These are phyloP conservation scores for Allomyces javanicus DNA, from an alignment of 192 early-diverging fungal species.

Conservation along the genomic window DNA sequence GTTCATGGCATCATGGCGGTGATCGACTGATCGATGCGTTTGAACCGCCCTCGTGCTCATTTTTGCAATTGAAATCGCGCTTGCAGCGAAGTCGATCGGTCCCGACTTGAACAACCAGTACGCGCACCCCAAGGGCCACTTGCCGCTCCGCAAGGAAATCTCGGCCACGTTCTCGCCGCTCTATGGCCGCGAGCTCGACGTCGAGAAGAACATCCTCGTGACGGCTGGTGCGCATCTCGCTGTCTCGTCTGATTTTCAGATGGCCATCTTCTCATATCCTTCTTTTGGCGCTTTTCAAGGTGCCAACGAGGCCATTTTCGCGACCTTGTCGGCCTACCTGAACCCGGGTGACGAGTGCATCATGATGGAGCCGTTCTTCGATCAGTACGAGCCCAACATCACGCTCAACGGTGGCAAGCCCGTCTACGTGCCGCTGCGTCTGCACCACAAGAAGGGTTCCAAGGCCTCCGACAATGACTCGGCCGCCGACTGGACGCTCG, in stretches of 20 bases:
- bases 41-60: too few species aligned
- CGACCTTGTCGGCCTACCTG: conserved; percentile 46
- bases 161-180: conserved; percentile 52
- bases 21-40: too few species aligned
- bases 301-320: conserved; percentile 60
- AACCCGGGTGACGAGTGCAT: conserved; percentile 72
- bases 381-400: conserved; percentile 71
- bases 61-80: too few species aligned
- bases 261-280: background rate
- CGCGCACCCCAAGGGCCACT: conserved; percentile 49
- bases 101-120: conserved; percentile 65
- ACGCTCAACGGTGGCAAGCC: conserved; percentile 72
- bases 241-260: background rate
- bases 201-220: conserved; percentile 62
- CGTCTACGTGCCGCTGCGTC: conserved; percentile 61
- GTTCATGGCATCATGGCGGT: too few species aligned
- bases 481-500: conserved; percentile 69
- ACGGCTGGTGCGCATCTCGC: conserved; percentile 61
- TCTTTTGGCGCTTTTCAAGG: background rate
- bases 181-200: conserved; percentile 47
- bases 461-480: conserved; percentile 27
- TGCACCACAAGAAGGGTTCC: conserved; percentile 21
- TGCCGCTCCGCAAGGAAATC: conserved; percentile 43
- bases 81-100: conserved; percentile 28
- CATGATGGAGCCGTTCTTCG: conserved; percentile 90